Percentiles rank a stretch among this genome's conserved stretches.
These are phyloP conservation scores for Mytilinidion resinicola DNA, from an alignment of 495 filamentous ascomycete species.

Conservation along the genomic window DNA sequence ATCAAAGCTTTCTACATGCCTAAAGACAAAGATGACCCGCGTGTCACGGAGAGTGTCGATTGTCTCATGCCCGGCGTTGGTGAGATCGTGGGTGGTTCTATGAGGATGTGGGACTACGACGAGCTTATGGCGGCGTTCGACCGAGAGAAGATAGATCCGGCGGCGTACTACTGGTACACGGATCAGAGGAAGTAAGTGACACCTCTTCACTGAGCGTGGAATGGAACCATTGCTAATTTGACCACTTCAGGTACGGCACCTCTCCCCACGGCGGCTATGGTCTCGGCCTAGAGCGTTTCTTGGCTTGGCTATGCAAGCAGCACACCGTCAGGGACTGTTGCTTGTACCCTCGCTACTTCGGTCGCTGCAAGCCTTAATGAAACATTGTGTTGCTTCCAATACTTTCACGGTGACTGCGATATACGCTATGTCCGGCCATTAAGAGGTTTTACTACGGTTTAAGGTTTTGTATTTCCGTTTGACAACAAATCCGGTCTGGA, in stretches of 20 bases:
- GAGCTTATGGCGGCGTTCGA: constrained; percentile 86
- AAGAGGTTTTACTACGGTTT: too few species aligned
- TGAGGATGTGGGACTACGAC: constrained; percentile 92
- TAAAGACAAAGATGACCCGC: constrained; percentile 70
- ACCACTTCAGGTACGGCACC: constrained; percentile 69
- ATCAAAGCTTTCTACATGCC: constrained; percentile 99
- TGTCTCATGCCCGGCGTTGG: constrained; percentile 94
- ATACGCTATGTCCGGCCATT: too few species aligned
- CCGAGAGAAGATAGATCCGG: constrained; percentile 75
- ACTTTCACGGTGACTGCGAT: too few species aligned
- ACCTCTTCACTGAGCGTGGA: constrained; percentile 1
- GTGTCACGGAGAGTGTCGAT: constrained; percentile 96
- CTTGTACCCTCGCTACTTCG: constrained; percentile 90
- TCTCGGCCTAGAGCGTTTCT: constrained; percentile 88
- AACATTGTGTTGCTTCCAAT: neutral
- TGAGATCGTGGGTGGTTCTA: constrained; percentile 93
- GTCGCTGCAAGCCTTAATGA: constrained; percentile 77
- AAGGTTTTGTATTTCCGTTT: too few species aligned
- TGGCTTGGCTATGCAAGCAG: constrained; percentile 91
- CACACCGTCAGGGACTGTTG: constrained; percentile 85
- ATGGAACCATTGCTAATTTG: constrained; percentile 19
- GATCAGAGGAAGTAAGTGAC: constrained; percentile 88
- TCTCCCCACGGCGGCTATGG: constrained; percentile 95
- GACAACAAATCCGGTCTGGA: too few species aligned
- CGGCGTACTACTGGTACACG: constrained; percentile 97